phyloP scores from a whole-genome alignment of 1,139 yeast species.

The Taphrina wiesneri region DNA sequence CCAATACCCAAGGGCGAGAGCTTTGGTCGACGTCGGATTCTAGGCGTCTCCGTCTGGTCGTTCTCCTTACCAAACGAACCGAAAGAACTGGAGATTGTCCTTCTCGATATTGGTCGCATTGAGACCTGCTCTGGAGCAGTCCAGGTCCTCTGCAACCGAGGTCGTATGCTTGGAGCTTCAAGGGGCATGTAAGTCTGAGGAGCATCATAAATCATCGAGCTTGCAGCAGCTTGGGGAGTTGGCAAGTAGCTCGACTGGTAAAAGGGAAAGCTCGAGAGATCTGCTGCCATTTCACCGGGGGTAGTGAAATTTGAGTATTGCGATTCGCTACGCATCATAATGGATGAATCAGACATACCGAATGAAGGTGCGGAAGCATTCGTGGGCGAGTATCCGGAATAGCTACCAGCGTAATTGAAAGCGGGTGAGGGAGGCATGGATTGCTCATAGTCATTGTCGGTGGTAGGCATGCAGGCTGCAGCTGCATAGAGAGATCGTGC shows the following conservation, averaged over 20 bases:
- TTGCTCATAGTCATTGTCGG: constrained; percentile 1
- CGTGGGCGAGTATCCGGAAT: constrained; percentile 4
- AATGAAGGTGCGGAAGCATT: background rate
- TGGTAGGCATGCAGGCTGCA: background rate
- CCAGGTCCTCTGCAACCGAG: constrained; percentile 7
- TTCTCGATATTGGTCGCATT: background rate
- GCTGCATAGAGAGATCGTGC: constrained; percentile 19
- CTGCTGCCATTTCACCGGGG: background rate
- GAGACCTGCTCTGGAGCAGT: background rate
- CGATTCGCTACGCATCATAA: constrained; percentile 3
- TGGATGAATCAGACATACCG: background rate
- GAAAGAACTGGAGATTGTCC: background rate
- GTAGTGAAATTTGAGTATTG: constrained; percentile 15
- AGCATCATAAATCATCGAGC: background rate
- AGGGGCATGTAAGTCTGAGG: background rate
- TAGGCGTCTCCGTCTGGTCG: background rate
- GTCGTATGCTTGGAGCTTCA: background rate
- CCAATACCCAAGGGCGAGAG: constrained; percentile 11
- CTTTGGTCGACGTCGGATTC: constrained; percentile 10
- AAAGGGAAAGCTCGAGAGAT: background rate
- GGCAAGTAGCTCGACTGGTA: constrained; percentile 7
- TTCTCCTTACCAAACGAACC: background rate
- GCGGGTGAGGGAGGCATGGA: constrained; percentile 17
- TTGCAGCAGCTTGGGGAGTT: background rate
- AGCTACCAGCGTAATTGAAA: background rate